Evolutionary conservation across 176 grass and related monocot species (phyloP).

Genomic region (Cenchrus purpureus): DNA sequence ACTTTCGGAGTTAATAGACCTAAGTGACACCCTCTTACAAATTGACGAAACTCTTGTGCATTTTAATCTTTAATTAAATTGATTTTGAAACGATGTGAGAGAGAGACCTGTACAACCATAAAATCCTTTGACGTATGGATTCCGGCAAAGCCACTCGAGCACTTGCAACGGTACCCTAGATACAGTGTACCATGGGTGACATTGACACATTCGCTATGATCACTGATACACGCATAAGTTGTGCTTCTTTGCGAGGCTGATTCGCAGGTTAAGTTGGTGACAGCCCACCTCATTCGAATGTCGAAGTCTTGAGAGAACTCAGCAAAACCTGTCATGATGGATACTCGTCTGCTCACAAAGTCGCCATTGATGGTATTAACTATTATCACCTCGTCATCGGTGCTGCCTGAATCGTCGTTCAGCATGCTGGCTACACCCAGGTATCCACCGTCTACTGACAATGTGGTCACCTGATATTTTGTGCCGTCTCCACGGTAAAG

Average conservation of each 20-base stretch:
- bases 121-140: background rate
- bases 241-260: background rate
- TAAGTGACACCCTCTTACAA: too few relatives aligned
- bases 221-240: background rate
- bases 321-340: background rate
- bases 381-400: background rate
- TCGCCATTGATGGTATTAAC: background rate
- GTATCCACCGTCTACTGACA: slow-evolving; percentile 2
- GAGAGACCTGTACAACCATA: background rate
- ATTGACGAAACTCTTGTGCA: too few relatives aligned
- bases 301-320: background rate
- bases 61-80: too few relatives aligned
- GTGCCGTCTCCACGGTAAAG: background rate
- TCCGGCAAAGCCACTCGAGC: background rate
- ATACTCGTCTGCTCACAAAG: fast-evolving
- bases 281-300: background rate
- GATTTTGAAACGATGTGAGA: background rate
- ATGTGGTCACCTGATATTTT: background rate
- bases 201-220: background rate
- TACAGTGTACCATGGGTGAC: background rate
- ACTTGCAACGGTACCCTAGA: background rate
- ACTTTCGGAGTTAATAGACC: too few relatives aligned
- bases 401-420: background rate
- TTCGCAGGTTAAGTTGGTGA: background rate
- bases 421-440: background rate